Evolutionary conservation across 441 rosid species (phyloP), one percentile per base, ranked within the genome.

Genomic region (Erodium trifolium): DNA sequence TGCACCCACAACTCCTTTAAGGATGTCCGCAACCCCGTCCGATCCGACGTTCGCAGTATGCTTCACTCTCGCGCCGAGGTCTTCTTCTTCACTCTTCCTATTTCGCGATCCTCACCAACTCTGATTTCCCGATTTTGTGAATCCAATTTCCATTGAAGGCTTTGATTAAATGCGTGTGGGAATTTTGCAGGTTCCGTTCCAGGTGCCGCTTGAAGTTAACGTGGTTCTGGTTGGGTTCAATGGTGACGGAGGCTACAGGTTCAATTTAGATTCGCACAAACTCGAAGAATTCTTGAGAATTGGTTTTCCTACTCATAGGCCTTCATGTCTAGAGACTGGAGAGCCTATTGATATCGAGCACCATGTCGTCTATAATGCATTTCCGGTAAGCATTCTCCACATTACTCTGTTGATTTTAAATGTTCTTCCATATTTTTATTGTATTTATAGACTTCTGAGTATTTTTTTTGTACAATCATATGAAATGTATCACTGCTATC

Each of bases 1-100:
- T n/a, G n/a, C n/a, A n/a, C n/a, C 83, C 99, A 94, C 78, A 85
- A 91, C 27, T 98, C 99, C 43, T 92, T 94, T 76, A 98, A 85
- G 72, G 99, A 92, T 68, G 98, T 92, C 78, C 67, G 86, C 57
- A 94, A 83, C 35, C 77, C 89, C 72, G 91, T 91, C 74, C 88
- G 97, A 80, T 90, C 97, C 68, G 94, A 90, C 63, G 90, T 94
- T 49, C 93, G 89, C 57, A 92, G 89, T 70, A 91, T 89, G 91
- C 97, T 94, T 47, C 98, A 94, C 77, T 78, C 99, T 27, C 99
- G 98, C 41, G 99, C 99, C 11, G 97, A 90, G 95, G 98, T 91
- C 63, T 49, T 70, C 63, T 49, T 34, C 35, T 67, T 43, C 4
- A 4, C 8, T 35, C 37, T 34, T 34, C 37, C 5, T 3, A 34